Conservation (phyloP, 2,329 filamentous ascomycete genomes). For the Camptophora hylomeconis region DNA sequence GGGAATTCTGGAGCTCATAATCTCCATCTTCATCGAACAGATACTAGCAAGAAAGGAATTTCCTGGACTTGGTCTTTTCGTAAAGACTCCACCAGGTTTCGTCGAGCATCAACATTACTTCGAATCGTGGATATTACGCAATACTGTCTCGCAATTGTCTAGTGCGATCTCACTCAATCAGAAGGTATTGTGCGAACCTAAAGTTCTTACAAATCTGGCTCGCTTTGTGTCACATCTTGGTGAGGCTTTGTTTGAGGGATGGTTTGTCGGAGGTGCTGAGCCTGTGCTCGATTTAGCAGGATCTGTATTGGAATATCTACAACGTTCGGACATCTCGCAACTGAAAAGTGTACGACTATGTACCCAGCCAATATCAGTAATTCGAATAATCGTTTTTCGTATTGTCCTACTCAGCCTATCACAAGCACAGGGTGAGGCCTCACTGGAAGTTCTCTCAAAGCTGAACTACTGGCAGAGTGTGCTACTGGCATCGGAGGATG, state of each 20-base stretch:
- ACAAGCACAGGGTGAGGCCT: conserved; percentile 61
- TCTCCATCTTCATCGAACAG: conserved; percentile 75
- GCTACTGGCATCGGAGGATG: conserved; percentile 62
- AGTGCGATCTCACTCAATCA: conserved; percentile 59
- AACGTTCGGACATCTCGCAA: conserved; percentile 65
- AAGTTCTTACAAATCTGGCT: conserved; percentile 73
- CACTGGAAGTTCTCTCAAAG: conserved; percentile 63
- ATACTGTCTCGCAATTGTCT: conserved; percentile 57
- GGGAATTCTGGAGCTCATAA: conserved; percentile 61
- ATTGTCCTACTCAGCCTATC: conserved; percentile 71
- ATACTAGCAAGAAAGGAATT: conserved; percentile 82
- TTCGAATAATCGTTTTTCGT: conserved; percentile 65
- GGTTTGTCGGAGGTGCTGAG: conserved; percentile 84
- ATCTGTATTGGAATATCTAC: conserved; percentile 73
- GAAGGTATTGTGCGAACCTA: conserved; percentile 63
- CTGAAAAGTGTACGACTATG: conserved; percentile 88
- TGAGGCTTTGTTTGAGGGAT: conserved; percentile 88
- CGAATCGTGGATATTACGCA: conserved; percentile 73
- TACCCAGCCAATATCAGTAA: conserved; percentile 63
- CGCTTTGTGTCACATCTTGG: conserved; percentile 69
- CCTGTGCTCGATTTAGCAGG: conserved; percentile 76
- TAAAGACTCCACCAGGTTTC: conserved; percentile 83
- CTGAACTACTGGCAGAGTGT: conserved; percentile 94
- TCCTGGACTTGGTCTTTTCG: conserved; percentile 67
- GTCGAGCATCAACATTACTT: conserved; percentile 93